A percentile compares a stretch with the other conserved stretches of the same genome.
Evolutionary conservation across 2,329 filamentous ascomycete species (phyloP).

Genomic region (Fusarium scirpi): DNA sequence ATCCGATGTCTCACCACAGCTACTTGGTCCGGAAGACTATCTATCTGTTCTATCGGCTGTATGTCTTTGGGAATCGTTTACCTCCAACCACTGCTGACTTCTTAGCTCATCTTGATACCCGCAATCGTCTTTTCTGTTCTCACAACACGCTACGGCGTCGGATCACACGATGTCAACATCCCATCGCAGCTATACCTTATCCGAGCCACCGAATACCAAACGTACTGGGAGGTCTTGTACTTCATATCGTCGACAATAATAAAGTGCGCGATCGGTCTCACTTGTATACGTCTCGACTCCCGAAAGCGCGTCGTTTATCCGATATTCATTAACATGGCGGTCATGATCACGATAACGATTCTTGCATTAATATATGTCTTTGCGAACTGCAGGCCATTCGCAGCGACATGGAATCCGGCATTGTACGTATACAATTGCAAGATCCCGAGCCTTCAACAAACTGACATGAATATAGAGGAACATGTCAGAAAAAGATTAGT

Average conservation of each 20-base stretch:
- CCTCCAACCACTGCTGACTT: fast-evolving
- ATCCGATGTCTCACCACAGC: not conserved
- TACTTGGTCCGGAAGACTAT: slow-evolving; percentile 18
- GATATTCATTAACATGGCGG: slow-evolving; percentile 17
- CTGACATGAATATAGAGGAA: not conserved
- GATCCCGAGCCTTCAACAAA: too few species aligned
- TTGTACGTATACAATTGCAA: too few species aligned
- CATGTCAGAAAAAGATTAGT: slow-evolving; percentile 4
- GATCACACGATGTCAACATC: slow-evolving; percentile 9
- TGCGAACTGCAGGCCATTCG: slow-evolving; percentile 18
- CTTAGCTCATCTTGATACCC: not conserved
- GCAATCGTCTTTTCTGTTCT: slow-evolving; percentile 12
- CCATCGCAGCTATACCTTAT: slow-evolving; percentile 11
- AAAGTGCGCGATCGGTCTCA: slow-evolving; percentile 10
- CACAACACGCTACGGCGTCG: slow-evolving; percentile 12
- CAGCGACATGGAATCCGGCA: slow-evolving; percentile 11
- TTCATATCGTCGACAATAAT: slow-evolving; percentile 15
- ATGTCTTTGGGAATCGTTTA: fast-evolving
- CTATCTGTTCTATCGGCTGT: slow-evolving; percentile 2
- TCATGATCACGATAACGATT: slow-evolving; percentile 5
- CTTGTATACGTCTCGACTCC: slow-evolving; percentile 2
- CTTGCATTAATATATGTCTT: slow-evolving; percentile 9
- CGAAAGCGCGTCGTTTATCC: slow-evolving; percentile 6
- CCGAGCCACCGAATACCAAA: slow-evolving; percentile 19
- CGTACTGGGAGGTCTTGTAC: slow-evolving; percentile 17